phyloP scores from a whole-genome alignment of 2,329 filamentous ascomycete species.

The Fusarium citri region DNA sequence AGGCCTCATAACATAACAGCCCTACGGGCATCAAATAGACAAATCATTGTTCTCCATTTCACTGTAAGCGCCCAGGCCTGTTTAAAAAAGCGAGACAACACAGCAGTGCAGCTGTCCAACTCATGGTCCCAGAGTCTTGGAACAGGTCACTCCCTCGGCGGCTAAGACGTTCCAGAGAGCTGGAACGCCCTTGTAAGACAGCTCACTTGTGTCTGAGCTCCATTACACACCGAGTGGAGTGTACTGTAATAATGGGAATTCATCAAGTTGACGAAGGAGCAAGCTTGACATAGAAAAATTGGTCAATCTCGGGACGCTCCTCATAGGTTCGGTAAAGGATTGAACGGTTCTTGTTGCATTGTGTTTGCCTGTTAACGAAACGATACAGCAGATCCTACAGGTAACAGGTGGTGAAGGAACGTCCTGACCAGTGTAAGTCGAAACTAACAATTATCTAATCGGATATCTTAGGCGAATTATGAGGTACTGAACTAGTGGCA shows the following conservation, averaged over 20 bases:
- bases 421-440: neutral
- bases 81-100: neutral
- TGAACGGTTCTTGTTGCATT: neutral
- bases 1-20: slow-evolving; percentile 17
- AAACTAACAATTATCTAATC: neutral
- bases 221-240: neutral
- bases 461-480: neutral
- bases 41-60: slow-evolving; percentile 1
- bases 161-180: slow-evolving; percentile 10
- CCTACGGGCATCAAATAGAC: slow-evolving; percentile 32
- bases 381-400: slow-evolving; percentile 23
- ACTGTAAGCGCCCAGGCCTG: slow-evolving; percentile 17
- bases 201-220: neutral
- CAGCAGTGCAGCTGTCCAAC: slow-evolving; percentile 1
- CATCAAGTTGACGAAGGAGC: neutral
- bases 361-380: slow-evolving; percentile 18
- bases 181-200: neutral
- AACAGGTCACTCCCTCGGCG: slow-evolving; percentile 3
- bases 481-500: slow-evolving; percentile 3
- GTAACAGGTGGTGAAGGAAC: neutral
- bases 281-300: neutral
- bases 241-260: neutral
- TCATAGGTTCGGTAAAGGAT: neutral
- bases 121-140: slow-evolving; percentile 1
- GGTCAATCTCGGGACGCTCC: neutral